Percentiles rank a stretch among this genome's conserved stretches.
These are phyloP conservation scores for Penicillium sp. DNA, from an alignment of 2,329 filamentous ascomycete species.

Conservation along the genomic window DNA sequence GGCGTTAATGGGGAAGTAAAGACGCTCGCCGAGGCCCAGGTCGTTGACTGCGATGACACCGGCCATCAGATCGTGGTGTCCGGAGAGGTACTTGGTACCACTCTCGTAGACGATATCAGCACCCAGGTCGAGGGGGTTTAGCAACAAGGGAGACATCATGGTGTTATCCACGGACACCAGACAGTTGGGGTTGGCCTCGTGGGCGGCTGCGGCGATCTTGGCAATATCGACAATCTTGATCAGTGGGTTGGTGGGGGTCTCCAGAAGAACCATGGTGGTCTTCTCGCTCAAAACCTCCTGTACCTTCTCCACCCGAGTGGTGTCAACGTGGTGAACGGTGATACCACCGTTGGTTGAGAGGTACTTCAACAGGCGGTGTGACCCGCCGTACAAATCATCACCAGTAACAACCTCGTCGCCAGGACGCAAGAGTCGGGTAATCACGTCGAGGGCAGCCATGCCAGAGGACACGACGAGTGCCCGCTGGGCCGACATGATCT, in stretches of 20 bases:
- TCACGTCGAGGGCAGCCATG: conserved; percentile 96
- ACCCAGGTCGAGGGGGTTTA: conserved; percentile 89
- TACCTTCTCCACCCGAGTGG: conserved; percentile 74
- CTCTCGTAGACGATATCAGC: conserved; percentile 97
- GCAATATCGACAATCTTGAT: conserved; percentile 97
- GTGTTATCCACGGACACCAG: conserved; percentile 96
- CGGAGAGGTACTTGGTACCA: conserved; percentile 95
- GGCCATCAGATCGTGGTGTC: conserved; percentile 98
- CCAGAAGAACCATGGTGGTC: conserved; percentile 92
- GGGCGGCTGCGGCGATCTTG: conserved; percentile 72
- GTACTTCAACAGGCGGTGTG: conserved; percentile 90
- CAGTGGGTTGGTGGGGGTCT: conserved; percentile 94
- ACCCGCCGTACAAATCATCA: conserved; percentile 94
- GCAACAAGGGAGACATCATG: conserved; percentile 94
- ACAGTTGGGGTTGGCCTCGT: conserved; percentile 73
- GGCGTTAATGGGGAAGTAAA: conserved; percentile 96
- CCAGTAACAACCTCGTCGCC: conserved; percentile 97
- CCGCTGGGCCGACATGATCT: conserved; percentile 95
- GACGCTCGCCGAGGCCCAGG: conserved; percentile 73
- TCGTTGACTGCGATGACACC: conserved; percentile 94
- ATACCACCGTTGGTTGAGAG: conserved; percentile 87
- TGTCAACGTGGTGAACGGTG: conserved; percentile 93
- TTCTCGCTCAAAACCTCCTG: conserved; percentile 68
- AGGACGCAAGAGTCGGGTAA: conserved; percentile 83
- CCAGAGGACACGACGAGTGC: conserved; percentile 92